Percentiles rank a stretch among this genome's conserved stretches.
Evolutionary conservation across 2,329 filamentous ascomycete species (phyloP).

Genomic region (Sporothrix mexicana): DNA sequence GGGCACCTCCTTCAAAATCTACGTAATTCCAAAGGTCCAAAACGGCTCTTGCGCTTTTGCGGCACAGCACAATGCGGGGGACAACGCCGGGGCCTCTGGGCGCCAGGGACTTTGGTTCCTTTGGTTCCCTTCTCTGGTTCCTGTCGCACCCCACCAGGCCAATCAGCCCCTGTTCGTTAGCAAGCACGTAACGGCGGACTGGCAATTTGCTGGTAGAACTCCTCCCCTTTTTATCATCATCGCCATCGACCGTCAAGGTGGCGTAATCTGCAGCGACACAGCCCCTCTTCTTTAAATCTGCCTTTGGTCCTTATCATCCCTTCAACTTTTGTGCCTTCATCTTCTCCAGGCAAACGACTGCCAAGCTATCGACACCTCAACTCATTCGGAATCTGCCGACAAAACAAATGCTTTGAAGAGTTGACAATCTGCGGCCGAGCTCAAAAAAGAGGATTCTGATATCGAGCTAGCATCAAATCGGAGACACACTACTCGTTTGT

Average conservation of each 20-base stretch:
- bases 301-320: not conserved
- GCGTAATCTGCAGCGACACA: conserved; percentile 28
- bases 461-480: conserved; percentile 6
- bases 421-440: not conserved
- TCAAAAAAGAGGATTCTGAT: not conserved
- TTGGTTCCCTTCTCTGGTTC: not conserved
- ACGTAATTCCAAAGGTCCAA: not conserved
- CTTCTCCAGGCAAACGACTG: not conserved
- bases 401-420: not conserved
- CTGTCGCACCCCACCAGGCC: conserved; percentile 21
- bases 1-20: not conserved
- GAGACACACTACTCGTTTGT: not conserved
- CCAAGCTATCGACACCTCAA: not conserved
- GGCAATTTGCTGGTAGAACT: not conserved
- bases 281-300: not conserved
- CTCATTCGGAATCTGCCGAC: not conserved
- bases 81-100: too few relatives aligned
- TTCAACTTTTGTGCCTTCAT: not conserved
- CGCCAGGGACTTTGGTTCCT: not conserved
- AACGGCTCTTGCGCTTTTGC: not conserved
- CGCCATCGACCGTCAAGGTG: conserved; percentile 33
- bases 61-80: conserved; percentile 20
- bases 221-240: conserved; percentile 7
- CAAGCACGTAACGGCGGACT: conserved; percentile 33
- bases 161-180: conserved; percentile 35